Evolutionary conservation across 1,284 basidiomycete genomes (phyloP).

Genomic region (Leccinum insolens): DNA sequence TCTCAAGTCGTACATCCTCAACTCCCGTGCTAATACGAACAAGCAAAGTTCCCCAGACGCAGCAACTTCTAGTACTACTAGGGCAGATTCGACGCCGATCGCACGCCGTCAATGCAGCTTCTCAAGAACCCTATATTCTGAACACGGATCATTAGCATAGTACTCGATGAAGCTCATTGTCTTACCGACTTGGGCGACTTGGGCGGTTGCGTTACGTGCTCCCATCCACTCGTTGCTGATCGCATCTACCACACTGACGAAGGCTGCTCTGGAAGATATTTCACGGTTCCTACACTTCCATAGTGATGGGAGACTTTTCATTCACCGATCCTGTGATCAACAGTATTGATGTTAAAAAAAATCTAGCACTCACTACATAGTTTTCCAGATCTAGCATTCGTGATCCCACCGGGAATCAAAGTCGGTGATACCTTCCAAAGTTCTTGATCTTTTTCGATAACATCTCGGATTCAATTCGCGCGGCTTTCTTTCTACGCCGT

Average conservation of each 20-base stretch:
- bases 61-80: background rate
- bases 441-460: conserved; percentile 39
- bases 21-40: conserved; percentile 12
- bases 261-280: background rate
- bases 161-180: conserved; percentile 15
- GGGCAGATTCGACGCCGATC: conserved; percentile 1
- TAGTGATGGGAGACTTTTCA: background rate
- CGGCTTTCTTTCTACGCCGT: background rate
- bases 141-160: conserved; percentile 4
- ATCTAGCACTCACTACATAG: background rate
- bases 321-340: background rate
- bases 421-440: conserved; percentile 19
- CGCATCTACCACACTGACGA: background rate
- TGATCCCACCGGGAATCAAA: conserved; percentile 23
- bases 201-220: background rate
- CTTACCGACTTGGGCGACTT: background rate
- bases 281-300: background rate
- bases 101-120: conserved; percentile 16
- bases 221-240: background rate
- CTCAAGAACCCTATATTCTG: conserved; percentile 1
- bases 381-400: conserved; percentile 32
- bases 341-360: background rate
- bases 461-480: conserved; percentile 11
- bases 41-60: conserved; percentile 8
- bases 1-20: conserved; percentile 22